Conservation (phyloP, 1,139 yeast genomes). For the Taphrina flavorubra region DNA sequence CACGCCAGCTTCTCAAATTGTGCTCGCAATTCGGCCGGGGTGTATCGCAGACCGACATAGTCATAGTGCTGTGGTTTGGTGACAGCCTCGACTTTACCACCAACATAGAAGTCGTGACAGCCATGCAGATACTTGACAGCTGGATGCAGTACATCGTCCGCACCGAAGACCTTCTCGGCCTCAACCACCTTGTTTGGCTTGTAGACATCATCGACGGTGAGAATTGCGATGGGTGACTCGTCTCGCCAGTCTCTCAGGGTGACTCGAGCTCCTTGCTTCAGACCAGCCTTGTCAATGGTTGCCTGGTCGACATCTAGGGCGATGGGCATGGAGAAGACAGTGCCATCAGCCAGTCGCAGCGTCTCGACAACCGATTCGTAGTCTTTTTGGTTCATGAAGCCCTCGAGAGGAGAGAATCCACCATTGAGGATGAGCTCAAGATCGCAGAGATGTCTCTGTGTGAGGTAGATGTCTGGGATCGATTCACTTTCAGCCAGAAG, state of each 20-base stretch:
- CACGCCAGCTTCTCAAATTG: constrained; percentile 83
- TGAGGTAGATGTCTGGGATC: constrained; percentile 63
- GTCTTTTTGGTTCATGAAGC: constrained; percentile 81
- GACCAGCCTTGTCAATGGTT: constrained; percentile 56
- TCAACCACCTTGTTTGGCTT: constrained; percentile 78
- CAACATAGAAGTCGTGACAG: constrained; percentile 79
- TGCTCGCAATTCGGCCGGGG: constrained; percentile 86
- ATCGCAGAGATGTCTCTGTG: constrained; percentile 92
- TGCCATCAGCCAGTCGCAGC: constrained; percentile 75
- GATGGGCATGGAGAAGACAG: constrained; percentile 92
- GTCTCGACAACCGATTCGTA: constrained; percentile 77
- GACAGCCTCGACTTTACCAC: constrained; percentile 86
- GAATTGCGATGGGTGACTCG: constrained; percentile 76
- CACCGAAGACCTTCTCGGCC: constrained; percentile 87
- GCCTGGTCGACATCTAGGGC: constrained; percentile 74
- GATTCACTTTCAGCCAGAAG: constrained; percentile 65
- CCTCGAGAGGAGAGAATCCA: constrained; percentile 91
- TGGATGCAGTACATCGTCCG: constrained; percentile 91
- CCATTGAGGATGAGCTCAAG: constrained; percentile 89
- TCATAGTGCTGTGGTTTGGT: constrained; percentile 88
- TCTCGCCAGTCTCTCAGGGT: constrained; percentile 84
- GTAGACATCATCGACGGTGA: constrained; percentile 73
- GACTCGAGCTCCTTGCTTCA: constrained; percentile 65
- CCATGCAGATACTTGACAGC: constrained; percentile 77
- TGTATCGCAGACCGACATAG: constrained; percentile 81